A percentile compares a stretch with the other conserved stretches of the same genome.
phyloP scores from a whole-genome alignment of 352 stramenopile genomes.

The Phytophthora pluvialis region DNA sequence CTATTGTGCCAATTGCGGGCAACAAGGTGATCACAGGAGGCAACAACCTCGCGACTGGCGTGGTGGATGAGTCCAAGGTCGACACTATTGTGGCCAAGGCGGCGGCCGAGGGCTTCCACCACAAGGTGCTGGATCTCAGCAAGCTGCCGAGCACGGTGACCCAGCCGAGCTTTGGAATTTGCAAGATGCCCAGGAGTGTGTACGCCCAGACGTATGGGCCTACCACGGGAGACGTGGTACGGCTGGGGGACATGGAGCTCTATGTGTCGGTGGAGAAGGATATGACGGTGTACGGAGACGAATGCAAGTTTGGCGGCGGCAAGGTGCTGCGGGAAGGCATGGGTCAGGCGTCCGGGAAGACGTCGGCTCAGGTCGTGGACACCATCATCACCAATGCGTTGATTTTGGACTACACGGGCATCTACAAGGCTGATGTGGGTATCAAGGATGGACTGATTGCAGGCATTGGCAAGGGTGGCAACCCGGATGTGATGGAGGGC shows the following conservation, averaged over 20 bases:
- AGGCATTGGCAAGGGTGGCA: constrained; percentile 97
- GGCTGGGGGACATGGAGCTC: constrained; percentile 94
- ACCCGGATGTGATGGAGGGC: constrained; percentile 96
- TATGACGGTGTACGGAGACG: constrained; percentile 79
- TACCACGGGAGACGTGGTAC: constrained; percentile 93
- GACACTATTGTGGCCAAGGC: constrained; percentile 64
- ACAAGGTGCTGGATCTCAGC: constrained; percentile 47
- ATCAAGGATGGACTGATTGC: constrained; percentile 94
- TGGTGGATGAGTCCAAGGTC: constrained; percentile 63
- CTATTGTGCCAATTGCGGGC: constrained; percentile 93
- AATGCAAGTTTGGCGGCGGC: constrained; percentile 96
- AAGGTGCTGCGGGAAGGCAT: constrained; percentile 91
- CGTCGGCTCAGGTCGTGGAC: constrained; percentile 81
- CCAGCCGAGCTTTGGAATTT: constrained; percentile 43
- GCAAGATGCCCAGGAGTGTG: constrained; percentile 64
- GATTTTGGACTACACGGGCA: constrained; percentile 95
- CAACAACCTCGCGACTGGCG: constrained; percentile 89
- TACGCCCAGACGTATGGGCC: constrained; percentile 95
- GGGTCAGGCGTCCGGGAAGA: constrained; percentile 66
- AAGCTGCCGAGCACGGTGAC: constrained; percentile 31
- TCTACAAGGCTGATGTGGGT: constrained; percentile 97
- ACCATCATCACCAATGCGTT: constrained; percentile 98
- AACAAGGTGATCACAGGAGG: constrained; percentile 87
- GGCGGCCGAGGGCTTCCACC: constrained; percentile 64
- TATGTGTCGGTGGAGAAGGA: constrained; percentile 92